Percentiles rank a stretch among this genome's conserved stretches.
These are phyloP conservation scores for Simmondsia chinensis DNA, from an alignment of 148 eudicot species.

Conservation along the genomic window DNA sequence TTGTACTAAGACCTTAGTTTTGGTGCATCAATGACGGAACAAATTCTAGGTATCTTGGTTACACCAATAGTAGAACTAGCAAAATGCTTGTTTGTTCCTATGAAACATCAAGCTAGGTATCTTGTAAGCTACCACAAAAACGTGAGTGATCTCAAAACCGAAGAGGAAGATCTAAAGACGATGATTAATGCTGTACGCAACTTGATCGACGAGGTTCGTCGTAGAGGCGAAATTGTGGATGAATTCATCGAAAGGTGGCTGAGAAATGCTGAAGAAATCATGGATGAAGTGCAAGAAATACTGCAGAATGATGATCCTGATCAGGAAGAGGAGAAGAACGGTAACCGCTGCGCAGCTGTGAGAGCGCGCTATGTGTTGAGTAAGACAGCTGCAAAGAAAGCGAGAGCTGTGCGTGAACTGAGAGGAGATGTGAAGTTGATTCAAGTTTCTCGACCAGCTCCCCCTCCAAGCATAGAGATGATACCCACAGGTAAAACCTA, in stretches of 20 bases:
- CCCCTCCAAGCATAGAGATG: constrained; percentile 13
- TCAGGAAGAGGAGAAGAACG: background rate
- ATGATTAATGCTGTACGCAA: constrained; percentile 1
- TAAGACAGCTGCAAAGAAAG: constrained; percentile 14
- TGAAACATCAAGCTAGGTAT: constrained; percentile 20
- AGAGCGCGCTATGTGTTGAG: constrained; percentile 14
- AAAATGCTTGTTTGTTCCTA: constrained; percentile 14
- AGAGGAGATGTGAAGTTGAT: constrained; percentile 6
- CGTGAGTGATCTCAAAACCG: constrained; percentile 6
- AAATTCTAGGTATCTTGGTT: constrained; percentile 10
- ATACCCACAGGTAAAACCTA: no score
- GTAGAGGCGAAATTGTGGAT: constrained; percentile 18
- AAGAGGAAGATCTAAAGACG: constrained; percentile 8
- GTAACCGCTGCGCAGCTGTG: constrained; percentile 9
- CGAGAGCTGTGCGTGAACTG: constrained; percentile 6
- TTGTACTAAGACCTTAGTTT: no score
- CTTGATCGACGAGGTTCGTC: constrained; percentile 17
- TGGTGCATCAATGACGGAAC: no score
- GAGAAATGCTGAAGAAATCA: constrained; percentile 6
- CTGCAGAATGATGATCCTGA: background rate
- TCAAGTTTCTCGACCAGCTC: constrained; percentile 17
- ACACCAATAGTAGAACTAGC: constrained; percentile 20
- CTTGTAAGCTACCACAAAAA: constrained; percentile 11
- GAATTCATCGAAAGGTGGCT: constrained; percentile 18
- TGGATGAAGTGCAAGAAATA: constrained; percentile 6